A percentile compares a stretch with the other conserved stretches of the same genome.
phyloP scores from a whole-genome alignment of 2,329 filamentous ascomycete species.

The Fusarium protoensiforme region DNA sequence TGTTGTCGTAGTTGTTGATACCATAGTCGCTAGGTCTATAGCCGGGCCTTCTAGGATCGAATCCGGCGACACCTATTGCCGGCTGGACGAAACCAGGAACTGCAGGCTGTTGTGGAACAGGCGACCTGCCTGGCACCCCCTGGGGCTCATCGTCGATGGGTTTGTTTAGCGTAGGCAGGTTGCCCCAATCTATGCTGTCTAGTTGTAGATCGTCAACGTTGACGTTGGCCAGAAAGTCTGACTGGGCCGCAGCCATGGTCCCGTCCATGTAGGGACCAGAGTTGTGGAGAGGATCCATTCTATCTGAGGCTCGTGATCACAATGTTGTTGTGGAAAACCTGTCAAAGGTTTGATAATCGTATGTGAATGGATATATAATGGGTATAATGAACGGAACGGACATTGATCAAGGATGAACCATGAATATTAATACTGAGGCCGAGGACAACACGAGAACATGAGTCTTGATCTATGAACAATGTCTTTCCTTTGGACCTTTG shows the following conservation, averaged over 20 bases:
- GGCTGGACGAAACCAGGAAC: neutral
- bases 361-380: neutral
- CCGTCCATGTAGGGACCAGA: neutral
- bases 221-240: neutral
- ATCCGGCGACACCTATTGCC: neutral
- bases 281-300: neutral
- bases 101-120: neutral
- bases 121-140: neutral
- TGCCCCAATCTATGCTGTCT: neutral
- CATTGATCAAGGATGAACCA: neutral
- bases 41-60: neutral
- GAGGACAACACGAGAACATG: neutral
- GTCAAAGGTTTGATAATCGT: neutral
- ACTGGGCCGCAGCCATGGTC: neutral
- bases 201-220: neutral
- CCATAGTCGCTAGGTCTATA: neutral
- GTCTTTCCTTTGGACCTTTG: constrained; percentile 23
- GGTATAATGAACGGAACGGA: neutral
- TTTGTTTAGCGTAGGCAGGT: neutral
- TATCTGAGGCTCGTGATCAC: neutral
- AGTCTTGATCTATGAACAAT: constrained; percentile 9
- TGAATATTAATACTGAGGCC: constrained; percentile 20
- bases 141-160: neutral
- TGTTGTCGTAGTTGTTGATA: neutral
- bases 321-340: neutral